Evolutionary conservation across 2,329 filamentous ascomycete genomes (phyloP).

Genomic region (Boeremia lycopersici): DNA sequence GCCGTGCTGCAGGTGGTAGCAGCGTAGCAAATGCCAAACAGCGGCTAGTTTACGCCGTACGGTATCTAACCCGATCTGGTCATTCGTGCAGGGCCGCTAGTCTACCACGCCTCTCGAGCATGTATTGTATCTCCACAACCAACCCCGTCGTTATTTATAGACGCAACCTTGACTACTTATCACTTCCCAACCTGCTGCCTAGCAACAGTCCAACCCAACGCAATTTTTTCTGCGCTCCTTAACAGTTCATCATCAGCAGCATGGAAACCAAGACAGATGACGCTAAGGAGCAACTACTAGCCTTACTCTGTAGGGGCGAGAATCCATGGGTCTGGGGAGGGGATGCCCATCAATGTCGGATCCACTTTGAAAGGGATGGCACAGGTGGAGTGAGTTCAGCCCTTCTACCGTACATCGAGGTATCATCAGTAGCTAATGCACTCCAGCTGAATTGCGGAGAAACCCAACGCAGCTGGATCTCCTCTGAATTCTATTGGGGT

Average conservation of each 20-base stretch:
- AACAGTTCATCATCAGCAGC: background rate
- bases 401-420: background rate
- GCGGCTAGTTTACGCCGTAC: background rate
- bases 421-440: background rate
- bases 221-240: background rate
- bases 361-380: slow-evolving; percentile 11
- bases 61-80: background rate
- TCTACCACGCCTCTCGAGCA: background rate
- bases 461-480: slow-evolving; percentile 2
- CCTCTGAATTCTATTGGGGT: slow-evolving; percentile 6
- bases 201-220: background rate
- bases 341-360: background rate
- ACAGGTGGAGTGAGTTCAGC: slow-evolving; percentile 1
- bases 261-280: background rate
- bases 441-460: background rate
- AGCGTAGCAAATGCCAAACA: background rate
- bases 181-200: background rate
- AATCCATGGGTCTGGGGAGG: slow-evolving; percentile 14
- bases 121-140: background rate
- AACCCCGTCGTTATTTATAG: slow-evolving; percentile 1
- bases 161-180: background rate
- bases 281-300: slow-evolving; percentile 1
- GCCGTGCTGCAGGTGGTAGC: background rate
- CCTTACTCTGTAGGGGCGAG: slow-evolving; percentile 5
- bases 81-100: background rate